Evolutionary conservation across 176 grass and related monocot genomes (phyloP).

Genomic region (Hordeum marinum): DNA sequence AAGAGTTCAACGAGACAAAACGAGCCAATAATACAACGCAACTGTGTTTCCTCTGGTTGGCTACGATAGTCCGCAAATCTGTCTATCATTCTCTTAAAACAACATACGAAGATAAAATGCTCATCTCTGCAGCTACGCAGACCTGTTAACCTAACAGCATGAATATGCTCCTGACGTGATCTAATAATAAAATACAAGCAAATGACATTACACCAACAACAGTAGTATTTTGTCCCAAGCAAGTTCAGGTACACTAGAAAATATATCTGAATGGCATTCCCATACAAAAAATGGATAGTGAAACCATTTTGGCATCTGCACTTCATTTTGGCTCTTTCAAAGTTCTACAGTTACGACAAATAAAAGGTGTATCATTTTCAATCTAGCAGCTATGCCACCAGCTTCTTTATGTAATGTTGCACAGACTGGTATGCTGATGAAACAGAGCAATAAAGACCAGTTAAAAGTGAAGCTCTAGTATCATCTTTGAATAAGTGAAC

Average conservation of each 20-base stretch:
- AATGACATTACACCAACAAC: background rate
- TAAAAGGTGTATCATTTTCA: slow-evolving; percentile 4
- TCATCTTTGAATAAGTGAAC: background rate
- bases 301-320: background rate
- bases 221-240: too few relatives aligned
- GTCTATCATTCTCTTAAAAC: background rate
- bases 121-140: background rate
- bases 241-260: too few relatives aligned
- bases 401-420: background rate
- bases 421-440: background rate
- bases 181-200: background rate
- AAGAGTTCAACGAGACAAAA: slow-evolving; percentile 20
- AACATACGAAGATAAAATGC: background rate
- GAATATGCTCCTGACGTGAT: slow-evolving; percentile 1
- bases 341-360: background rate
- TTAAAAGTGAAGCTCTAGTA: background rate
- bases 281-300: background rate
- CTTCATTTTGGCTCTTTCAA: slow-evolving; percentile 7
- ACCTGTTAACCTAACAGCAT: background rate
- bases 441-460: background rate
- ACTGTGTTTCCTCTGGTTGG: background rate
- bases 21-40: background rate
- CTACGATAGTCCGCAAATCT: background rate
- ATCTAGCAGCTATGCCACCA: background rate
- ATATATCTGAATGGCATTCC: too few relatives aligned